Base-by-base conservation (phyloP, 768 basidiomycete genomes). In the Trametes sanguinea region DNA sequence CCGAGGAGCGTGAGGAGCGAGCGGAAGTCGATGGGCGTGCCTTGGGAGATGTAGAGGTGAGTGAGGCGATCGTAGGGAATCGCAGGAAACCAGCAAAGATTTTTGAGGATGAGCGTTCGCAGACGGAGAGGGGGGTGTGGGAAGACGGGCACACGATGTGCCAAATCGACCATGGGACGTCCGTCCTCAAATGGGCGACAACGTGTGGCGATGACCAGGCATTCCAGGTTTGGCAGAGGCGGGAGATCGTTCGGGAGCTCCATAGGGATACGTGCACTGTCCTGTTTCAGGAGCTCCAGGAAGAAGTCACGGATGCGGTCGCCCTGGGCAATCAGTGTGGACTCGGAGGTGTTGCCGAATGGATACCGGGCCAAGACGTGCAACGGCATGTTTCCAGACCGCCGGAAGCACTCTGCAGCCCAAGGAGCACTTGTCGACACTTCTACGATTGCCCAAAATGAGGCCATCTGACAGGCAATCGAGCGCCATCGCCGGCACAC, bases 401-500 rank as follows among this genome's bases (percentile, higher is more conserved):
- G 58, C n/a, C 48, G 44, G 10, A 56, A 42, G 35, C 45, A 64
- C 5, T 33, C 29, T 14, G 27, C 9, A 0, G 54, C 37, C 32
- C 54, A 52, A 5, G 50, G 32, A 6, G 17, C 42, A 2, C 35
- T 37, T 37, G 54, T 29, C n/a, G 50, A 42, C 2, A 29, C 48
- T 37, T 58, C 57, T 42, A 64, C 39, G 27, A 60, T 35, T 16
- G 57, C 56, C 63, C 63, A 64, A 42, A 64, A 45, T 22, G 63
- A 46, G 39, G 58, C 48, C 50, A 56, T 56, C 22, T 60, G 47
- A 29, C 39, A 35, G 17, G 63, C 58, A 54, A 60, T 53, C 32
- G 35, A 46, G 17, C 63, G 54, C 63, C 63, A 64, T 17, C 58
- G 53, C n/a, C 46, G 43, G 54, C 63, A 64, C 10, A 64, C 63